phyloP scores from a whole-genome alignment of 495 filamentous ascomycete species.

The Neurospora cerealis region DNA sequence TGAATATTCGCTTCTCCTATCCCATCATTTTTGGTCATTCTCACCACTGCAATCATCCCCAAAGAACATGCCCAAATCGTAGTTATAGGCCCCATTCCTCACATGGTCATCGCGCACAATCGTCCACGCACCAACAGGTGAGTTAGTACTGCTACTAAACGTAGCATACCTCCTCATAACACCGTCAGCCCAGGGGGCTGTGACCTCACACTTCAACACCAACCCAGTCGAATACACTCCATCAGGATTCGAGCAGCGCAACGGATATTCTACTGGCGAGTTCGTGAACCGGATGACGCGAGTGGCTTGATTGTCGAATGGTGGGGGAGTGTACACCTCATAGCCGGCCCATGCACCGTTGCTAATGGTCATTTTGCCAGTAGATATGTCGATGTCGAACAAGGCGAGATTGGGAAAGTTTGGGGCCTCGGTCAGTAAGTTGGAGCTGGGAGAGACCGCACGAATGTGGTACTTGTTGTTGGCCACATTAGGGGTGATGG shows the following conservation, averaged over 20 bases:
- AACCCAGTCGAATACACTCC: background rate
- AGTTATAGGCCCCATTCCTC: background rate
- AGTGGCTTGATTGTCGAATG: background rate
- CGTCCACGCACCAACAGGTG: background rate
- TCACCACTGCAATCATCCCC: background rate
- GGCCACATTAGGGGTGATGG: background rate
- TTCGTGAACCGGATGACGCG: background rate
- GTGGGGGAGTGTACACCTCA: background rate
- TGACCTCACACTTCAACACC: background rate
- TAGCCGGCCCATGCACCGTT: background rate
- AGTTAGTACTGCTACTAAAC: background rate
- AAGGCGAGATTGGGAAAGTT: background rate
- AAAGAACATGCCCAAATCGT: background rate
- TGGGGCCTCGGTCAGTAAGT: background rate
- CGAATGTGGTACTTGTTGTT: background rate
- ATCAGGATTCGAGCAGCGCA: background rate
- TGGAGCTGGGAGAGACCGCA: background rate
- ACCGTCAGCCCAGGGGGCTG: background rate
- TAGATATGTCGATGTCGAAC: background rate
- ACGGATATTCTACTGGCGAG: background rate
- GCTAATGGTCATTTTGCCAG: background rate
- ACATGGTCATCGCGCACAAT: background rate
- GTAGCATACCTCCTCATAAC: background rate
- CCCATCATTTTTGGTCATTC: background rate
- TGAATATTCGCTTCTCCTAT: background rate